Base-by-base conservation (phyloP, 805 yeast genomes). In the Candida ascalaphidarum region DNA sequence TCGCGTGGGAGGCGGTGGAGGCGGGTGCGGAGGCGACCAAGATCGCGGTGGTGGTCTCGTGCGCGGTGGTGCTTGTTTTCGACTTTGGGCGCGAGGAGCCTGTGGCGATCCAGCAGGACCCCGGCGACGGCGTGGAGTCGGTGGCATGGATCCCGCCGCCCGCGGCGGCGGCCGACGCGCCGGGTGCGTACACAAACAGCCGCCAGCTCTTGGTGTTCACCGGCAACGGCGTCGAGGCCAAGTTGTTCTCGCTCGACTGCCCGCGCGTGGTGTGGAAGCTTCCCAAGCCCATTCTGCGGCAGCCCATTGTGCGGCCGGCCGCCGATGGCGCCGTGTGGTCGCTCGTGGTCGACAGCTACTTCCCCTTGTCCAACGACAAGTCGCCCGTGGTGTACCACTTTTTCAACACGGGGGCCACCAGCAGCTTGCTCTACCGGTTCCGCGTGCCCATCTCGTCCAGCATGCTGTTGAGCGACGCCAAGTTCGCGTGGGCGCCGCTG, bases 231-330 rank as follows among this genome's bases (percentile, higher is more conserved):
- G 40, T 61, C 8, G 48, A 49, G 18, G 44, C 47, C 10, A 53
- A 52, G 25, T 41, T 61, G 8, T 62, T 58, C 33, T 61, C 68
- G 1, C 33, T 62, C 3, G 60, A 58, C 32, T 52, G 61, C 30
- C 46, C 59, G 0, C 52, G 49, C 22, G 33, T 55, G 9, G 32
- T 58, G 5, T 44, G 52, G 31, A 52, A 52, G 7, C 34, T 62
- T 2, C 43, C 54, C 18, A 58, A 57, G 31, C 69, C 69, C 2
- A 28, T 46, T 2, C 25, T 37, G 6, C 35, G 30, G 8, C 22
- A 32, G 11, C 25, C 53, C 7, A 14, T 46, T 6, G 19, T 38
- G 5, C 44, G 52, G 11, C 49, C 52, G 1, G 26, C 29, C n/a
- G 25, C 33, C 12, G 22, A 33, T 4, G 29, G 40, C 16, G 14